These are phyloP conservation scores for Cladophialophora yegresii DNA, from an alignment of 2,329 filamentous ascomycete species.

Conservation along the genomic window DNA sequence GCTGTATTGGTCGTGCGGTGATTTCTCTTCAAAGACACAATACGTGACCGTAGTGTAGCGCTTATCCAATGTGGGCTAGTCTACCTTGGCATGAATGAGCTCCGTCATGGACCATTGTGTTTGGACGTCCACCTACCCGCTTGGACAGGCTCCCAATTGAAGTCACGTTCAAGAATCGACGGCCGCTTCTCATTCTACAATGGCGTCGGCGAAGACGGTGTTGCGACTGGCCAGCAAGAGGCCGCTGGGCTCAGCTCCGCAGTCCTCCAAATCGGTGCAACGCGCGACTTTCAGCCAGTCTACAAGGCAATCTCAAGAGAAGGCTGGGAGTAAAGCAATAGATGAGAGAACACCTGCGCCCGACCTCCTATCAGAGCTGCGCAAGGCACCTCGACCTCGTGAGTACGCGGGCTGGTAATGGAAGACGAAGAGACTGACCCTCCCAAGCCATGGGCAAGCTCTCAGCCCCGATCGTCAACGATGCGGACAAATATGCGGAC, in stretches of 20 bases:
- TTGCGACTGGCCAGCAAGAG: slow-evolving; percentile 48
- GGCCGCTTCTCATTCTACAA: slow-evolving; percentile 28
- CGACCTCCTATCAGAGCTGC: slow-evolving; percentile 67
- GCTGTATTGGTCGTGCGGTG: background rate
- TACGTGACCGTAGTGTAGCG: background rate
- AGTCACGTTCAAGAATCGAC: background rate
- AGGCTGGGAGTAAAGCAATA: background rate
- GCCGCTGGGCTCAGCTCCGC: slow-evolving; percentile 43
- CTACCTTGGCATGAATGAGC: background rate
- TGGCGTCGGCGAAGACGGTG: slow-evolving; percentile 50
- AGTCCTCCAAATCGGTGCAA: slow-evolving; percentile 39
- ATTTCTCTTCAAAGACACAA: background rate
- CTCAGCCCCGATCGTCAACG: slow-evolving; percentile 80
- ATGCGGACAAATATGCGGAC: slow-evolving; percentile 86
- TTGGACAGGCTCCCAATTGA: background rate
- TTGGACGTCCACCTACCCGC: background rate
- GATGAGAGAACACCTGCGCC: slow-evolving; percentile 47
- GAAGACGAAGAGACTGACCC: slow-evolving; percentile 22
- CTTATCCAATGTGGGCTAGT: background rate
- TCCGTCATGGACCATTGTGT: slow-evolving; percentile 9
- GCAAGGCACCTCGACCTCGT: slow-evolving; percentile 59
- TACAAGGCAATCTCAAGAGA: slow-evolving; percentile 17
- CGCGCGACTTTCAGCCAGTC: slow-evolving; percentile 33
- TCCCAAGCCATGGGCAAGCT: slow-evolving; percentile 60
- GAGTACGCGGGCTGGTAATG: slow-evolving; percentile 37